Evolutionary conservation across 495 filamentous ascomycete genomes (phyloP).

Genomic region (Xylaria scruposa): DNA sequence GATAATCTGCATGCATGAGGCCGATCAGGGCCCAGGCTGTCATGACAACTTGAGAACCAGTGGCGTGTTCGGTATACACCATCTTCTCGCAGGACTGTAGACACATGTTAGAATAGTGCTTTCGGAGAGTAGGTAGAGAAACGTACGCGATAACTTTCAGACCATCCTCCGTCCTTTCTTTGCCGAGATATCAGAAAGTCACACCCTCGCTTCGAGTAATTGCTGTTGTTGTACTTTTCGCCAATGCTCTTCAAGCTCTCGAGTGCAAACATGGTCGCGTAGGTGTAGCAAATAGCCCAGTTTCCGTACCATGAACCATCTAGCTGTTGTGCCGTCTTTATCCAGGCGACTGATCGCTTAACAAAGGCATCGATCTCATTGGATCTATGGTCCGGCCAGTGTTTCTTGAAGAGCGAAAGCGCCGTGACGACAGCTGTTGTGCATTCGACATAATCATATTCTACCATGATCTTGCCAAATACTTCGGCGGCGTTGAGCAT

Average conservation of each 20-base stretch:
- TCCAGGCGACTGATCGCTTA: constrained; percentile 73
- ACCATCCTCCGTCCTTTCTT: constrained; percentile 91
- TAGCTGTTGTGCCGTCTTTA: constrained; percentile 76
- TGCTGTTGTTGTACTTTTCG: constrained; percentile 78
- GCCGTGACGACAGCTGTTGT: constrained; percentile 95
- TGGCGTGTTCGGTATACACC: constrained; percentile 57
- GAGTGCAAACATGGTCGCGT: constrained; percentile 93
- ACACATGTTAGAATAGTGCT: constrained; percentile 24
- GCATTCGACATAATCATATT: constrained; percentile 97
- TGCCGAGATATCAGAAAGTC: constrained; percentile 86
- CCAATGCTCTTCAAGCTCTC: constrained; percentile 83
- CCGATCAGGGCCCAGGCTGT: constrained; percentile 90
- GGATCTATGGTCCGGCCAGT: constrained; percentile 79
- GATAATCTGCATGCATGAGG: constrained; percentile 84
- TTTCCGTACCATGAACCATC: constrained; percentile 96
- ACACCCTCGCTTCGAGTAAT: constrained; percentile 73
- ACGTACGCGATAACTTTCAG: constrained; percentile 87
- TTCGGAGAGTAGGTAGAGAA: constrained; percentile 35
- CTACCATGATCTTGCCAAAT: constrained; percentile 96
- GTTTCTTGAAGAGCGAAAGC: constrained; percentile 78
- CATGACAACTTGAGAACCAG: constrained; percentile 84
- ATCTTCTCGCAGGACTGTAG: constrained; percentile 61
- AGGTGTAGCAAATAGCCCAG: constrained; percentile 98
- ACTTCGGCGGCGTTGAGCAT: constrained; percentile 94
- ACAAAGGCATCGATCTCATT: constrained; percentile 78